A percentile compares a stretch with the other conserved stretches of the same genome.
These are phyloP conservation scores for Blastomyces parvus DNA, from an alignment of 2,329 filamentous ascomycete species.

Conservation along the genomic window DNA sequence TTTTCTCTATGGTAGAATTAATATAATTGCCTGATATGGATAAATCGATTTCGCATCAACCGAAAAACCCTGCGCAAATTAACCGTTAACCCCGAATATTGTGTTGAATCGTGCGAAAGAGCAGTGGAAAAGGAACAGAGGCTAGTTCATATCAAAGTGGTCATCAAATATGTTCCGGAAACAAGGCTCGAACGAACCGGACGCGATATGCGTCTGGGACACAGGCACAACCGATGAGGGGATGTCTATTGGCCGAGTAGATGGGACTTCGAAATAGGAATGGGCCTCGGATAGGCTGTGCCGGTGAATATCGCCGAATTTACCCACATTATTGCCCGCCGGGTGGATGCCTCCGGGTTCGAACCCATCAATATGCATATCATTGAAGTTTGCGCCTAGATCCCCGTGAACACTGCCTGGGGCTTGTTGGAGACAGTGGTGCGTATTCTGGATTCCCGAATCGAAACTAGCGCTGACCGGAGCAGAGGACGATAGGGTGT, in stretches of 20 bases:
- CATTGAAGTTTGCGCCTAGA: conserved; percentile 26
- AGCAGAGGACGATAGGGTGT: conserved; percentile 24
- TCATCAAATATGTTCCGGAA: conserved; percentile 6
- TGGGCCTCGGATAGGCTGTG: not conserved
- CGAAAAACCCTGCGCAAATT: not conserved
- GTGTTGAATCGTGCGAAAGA: not conserved
- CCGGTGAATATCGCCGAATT: not conserved
- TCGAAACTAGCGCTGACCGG: conserved; percentile 25
- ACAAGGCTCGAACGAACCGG: not conserved
- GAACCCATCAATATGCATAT: conserved; percentile 18
- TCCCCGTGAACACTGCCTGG: conserved; percentile 29
- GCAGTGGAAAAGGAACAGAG: not conserved
- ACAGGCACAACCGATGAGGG: not conserved
- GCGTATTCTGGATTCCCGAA: conserved; percentile 31
- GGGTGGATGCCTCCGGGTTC: conserved; percentile 1
- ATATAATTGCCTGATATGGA: not conserved
- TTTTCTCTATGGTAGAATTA: not conserved
- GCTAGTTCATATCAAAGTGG: conserved; percentile 6
- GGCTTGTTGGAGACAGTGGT: conserved; percentile 28
- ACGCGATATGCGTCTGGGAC: not conserved
- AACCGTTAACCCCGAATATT: not conserved
- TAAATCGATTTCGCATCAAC: not conserved
- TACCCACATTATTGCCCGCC: not conserved
- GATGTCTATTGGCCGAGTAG: conserved; percentile 3
- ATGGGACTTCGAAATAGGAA: not conserved